Percentiles rank a stretch among this genome's conserved stretches.
These are phyloP conservation scores for Camellia japonica DNA, from an alignment of 148 eudicot genomes.

Conservation along the genomic window DNA sequence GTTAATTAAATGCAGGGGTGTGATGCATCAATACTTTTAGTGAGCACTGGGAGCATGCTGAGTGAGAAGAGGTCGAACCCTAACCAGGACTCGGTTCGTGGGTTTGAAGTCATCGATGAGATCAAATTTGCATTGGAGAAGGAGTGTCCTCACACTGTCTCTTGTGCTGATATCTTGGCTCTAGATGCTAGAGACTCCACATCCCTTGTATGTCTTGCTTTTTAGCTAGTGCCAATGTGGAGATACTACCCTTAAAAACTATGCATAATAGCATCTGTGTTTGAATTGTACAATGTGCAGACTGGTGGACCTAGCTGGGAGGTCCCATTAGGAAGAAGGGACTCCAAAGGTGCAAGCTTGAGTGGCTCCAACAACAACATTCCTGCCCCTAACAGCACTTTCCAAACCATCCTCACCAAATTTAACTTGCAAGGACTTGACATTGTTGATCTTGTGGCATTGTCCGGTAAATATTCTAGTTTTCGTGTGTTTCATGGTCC, in stretches of 20 bases:
- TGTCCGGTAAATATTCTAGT: conserved; percentile 54
- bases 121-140: conserved; percentile 47
- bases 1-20: conserved; percentile 37
- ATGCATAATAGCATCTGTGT: background rate
- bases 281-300: conserved; percentile 22
- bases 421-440: conserved; percentile 69
- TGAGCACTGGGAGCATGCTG: conserved; percentile 33
- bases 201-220: conserved; percentile 32
- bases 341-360: conserved; percentile 68
- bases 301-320: conserved; percentile 87
- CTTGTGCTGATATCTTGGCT: conserved; percentile 57
- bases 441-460: conserved; percentile 80
- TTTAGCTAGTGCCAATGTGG: background rate
- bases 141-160: conserved; percentile 52
- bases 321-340: conserved; percentile 86
- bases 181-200: conserved; percentile 48
- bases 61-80: conserved; percentile 49
- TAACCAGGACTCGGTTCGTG: conserved; percentile 45
- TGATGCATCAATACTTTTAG: conserved; percentile 53
- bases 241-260: background rate
- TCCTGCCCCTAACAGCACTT: conserved; percentile 92
- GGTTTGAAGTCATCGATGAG: conserved; percentile 51
- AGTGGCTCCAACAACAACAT: conserved; percentile 87
- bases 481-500: no score
- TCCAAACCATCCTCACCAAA: conserved; percentile 80